Evolutionary conservation across 176 grass and related monocot species (phyloP).

Genomic region (Zoysia pacifica): DNA sequence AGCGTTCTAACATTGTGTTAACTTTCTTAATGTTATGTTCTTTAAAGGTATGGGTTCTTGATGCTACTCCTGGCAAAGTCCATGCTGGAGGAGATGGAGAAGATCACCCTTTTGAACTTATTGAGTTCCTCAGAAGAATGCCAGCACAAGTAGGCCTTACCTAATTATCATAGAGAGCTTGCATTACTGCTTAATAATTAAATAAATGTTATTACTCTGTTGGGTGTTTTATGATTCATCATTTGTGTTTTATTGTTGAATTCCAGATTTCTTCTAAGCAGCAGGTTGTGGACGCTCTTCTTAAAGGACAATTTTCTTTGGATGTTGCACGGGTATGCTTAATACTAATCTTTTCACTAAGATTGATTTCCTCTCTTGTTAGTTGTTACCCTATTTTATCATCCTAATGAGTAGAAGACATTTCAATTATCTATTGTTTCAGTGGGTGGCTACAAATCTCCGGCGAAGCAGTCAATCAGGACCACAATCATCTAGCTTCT

Average conservation of each 20-base stretch:
- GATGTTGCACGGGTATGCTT: slow-evolving; percentile 81
- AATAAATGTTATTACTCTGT: not conserved
- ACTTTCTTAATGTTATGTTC: slow-evolving; percentile 24
- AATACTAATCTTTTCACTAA: slow-evolving; percentile 18
- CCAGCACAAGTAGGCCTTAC: slow-evolving; percentile 55
- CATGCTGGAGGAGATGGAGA: slow-evolving; percentile 84
- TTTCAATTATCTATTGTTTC: slow-evolving; percentile 34
- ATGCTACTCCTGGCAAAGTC: slow-evolving; percentile 95
- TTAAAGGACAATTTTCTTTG: slow-evolving; percentile 72
- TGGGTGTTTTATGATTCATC: slow-evolving; percentile 3
- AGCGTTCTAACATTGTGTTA: not conserved
- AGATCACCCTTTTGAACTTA: slow-evolving; percentile 95
- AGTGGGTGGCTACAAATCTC: slow-evolving; percentile 95
- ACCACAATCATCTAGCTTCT: slow-evolving; percentile 49
- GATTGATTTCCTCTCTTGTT: not conserved
- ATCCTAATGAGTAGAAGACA: not conserved
- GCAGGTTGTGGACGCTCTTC: slow-evolving; percentile 68
- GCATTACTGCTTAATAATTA: not conserved
- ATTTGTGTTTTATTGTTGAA: slow-evolving; percentile 34
- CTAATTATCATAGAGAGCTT: not conserved
- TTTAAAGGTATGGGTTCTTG: slow-evolving; percentile 94
- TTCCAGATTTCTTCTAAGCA: slow-evolving; percentile 77
- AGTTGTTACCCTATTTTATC: not conserved
- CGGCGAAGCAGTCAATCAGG: slow-evolving; percentile 45
- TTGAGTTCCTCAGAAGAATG: slow-evolving; percentile 77